Conservation (phyloP, 2,329 filamentous ascomycete genomes). For the Blumeria graminis region DNA sequence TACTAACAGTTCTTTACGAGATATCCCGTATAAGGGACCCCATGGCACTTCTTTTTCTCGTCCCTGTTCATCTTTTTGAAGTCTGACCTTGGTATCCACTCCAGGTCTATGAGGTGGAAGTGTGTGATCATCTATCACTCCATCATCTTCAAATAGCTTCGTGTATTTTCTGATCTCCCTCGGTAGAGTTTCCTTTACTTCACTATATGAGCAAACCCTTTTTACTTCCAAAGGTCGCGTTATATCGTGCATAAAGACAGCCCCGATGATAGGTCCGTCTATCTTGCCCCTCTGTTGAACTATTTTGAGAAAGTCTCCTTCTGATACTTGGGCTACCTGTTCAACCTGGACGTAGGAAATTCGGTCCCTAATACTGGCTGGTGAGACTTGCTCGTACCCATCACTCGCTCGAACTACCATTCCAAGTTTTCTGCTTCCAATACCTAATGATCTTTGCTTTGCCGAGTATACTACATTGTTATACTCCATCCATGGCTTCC, state of each 20-base stretch:
- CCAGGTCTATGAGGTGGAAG: not conserved
- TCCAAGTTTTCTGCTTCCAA: not conserved
- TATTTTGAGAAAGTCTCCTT: not conserved
- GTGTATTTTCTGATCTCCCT: not conserved
- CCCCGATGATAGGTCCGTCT: not conserved
- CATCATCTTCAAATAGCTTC: not conserved
- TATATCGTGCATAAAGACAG: not conserved
- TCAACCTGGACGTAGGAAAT: not conserved
- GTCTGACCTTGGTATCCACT: not conserved
- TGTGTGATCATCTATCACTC: not conserved
- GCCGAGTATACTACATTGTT: not conserved
- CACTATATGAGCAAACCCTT: not conserved
- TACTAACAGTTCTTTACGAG: not conserved
- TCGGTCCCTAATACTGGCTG: not conserved
- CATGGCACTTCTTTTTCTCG: not conserved
- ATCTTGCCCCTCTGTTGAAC: no score
- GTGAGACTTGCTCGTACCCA: not conserved
- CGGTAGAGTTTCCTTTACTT: not conserved
- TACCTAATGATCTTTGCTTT: not conserved
- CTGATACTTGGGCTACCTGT: not conserved
- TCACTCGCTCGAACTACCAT: not conserved
- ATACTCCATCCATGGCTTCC: not conserved
- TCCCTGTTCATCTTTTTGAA: not conserved
- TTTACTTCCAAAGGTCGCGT: not conserved
- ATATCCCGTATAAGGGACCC: not conserved